phyloP scores from a whole-genome alignment of 192 early-diverging fungal genomes.

The Rhizophagus sp. region DNA sequence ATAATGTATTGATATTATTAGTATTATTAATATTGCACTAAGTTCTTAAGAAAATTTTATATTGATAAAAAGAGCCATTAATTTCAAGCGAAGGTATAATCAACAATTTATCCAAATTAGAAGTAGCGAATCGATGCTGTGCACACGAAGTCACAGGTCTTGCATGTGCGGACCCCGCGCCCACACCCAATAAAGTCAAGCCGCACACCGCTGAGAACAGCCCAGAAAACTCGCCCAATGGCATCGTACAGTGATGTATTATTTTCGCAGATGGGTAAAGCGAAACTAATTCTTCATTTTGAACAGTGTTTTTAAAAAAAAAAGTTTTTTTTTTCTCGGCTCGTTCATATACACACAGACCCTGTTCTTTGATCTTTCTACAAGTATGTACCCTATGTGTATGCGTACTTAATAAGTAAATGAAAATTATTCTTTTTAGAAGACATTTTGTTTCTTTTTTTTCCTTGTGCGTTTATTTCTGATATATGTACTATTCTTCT shows the following conservation, averaged over 20 bases:
- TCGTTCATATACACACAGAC: neutral
- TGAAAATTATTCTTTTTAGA: neutral
- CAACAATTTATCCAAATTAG: neutral
- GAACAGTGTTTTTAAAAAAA: neutral
- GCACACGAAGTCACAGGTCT: neutral
- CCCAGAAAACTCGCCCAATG: neutral
- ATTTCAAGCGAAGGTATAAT: neutral
- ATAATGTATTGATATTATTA: neutral
- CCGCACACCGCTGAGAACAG: neutral
- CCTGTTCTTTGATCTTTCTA: neutral
- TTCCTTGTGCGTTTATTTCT: neutral
- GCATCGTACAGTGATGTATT: neutral
- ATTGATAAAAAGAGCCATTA: neutral
- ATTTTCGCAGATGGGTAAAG: neutral
- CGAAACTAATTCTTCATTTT: neutral
- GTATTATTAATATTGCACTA: too few species aligned
- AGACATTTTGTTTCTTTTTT: neutral
- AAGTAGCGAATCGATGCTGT: neutral
- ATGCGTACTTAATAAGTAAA: neutral
- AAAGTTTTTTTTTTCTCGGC: neutral
- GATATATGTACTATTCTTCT: neutral
- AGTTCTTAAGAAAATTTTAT: too few species aligned
- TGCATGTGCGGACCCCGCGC: neutral
- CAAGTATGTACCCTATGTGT: constrained; percentile 8
- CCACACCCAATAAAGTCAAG: neutral